Base-by-base conservation (phyloP, 306 rosid species). In the Castanospermum australe region DNA sequence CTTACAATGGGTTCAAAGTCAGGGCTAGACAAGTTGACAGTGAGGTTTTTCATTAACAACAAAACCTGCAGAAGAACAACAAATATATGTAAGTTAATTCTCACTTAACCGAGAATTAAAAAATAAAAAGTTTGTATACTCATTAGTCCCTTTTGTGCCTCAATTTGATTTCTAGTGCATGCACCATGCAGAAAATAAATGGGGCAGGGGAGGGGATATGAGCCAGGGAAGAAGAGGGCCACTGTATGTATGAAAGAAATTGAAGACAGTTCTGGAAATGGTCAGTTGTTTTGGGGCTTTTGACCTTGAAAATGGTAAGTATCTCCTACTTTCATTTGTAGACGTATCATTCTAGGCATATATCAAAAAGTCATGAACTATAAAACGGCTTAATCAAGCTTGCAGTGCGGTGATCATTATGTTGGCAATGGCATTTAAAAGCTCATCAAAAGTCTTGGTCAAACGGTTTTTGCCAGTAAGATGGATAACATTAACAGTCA, bases 31-130 rank as follows among this genome's bases (percentile, higher is more conserved):
- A 93, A 79, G 83, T 93, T 93, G 81, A 89, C 20, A 55, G 87
- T 87, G 89, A 93, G 98, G 79, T 93, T 93, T 85, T 87, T 85
- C 98, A 92, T 93, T 73, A 92, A 79, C 85, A 92, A 51, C 88
- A 92, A 82, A 81, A 88, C 93, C 94, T 92, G 89, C 89, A 86
- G 67, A 75, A 24, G 45, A 36, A 69, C 48, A 64, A 67, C 81
- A 82, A 81, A 54, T 15, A 56, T 12, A 54, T 18, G 38, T 15
- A 62, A n/a, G 38, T 61, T 33, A 48, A 35, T 18, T 21, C 12
- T 44, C 9, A 8, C 44, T 45, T 32, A 78, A 28, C 25, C 0
- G 18, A 56, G 24, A 22, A 5, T 50, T 5, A 24, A 5, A 39
- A 67, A 21, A 45, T 6, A 20, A 76, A 47, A 12, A 18, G 5